Evolutionary conservation across 202 grass and related monocot genomes (phyloP), one percentile per base, ranked within the genome.

Genomic region (Saccharum hybrid): DNA sequence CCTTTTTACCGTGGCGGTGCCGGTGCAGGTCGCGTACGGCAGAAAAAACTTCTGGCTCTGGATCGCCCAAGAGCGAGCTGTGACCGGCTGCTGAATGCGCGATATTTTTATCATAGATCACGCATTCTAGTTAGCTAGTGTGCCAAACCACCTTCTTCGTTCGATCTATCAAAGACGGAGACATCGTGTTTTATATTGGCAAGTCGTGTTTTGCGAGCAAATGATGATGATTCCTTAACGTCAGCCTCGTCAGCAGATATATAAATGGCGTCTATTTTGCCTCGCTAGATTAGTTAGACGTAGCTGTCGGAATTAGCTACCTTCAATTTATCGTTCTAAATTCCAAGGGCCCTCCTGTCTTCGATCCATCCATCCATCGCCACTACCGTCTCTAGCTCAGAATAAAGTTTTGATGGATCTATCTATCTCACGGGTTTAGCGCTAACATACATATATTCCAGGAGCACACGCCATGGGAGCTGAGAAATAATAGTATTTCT

Each of bases 251-350:
- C 33, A 33, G 33, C 72, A 68, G 63, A 51, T 22, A 22, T 22
- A 59, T 21, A 52, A 12, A 28, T 26, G 21, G 43, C 72, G 10
- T 11, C 38, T n/a, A 14, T 69, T 69, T 15, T 72, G 30, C 13
- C 34, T 21, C 23, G 22, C 19, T 15, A 14, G 48, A 73, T 85
- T 77, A 52, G 72, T 68, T 81, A 74, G 1, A 37, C 69, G 81
- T 88, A 74, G 49, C 71, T 90, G 36, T 90, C 81, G 23, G 65
- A 79, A 67, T 68, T 73, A 86, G 66, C 66, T 64, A 56, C 18
- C 63, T 23, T 6, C 22, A 13, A 34, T 54, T 59, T 41, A 45
- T 37, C 6, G 7, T 39, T 68, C 64, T 81, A 30, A 56, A 59
- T 60, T 14, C 3, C 2, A 41, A 28, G 71, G 43, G 15, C 7